Conservation (phyloP, 768 basidiomycete genomes). For the Serendipita sp. region DNA sequence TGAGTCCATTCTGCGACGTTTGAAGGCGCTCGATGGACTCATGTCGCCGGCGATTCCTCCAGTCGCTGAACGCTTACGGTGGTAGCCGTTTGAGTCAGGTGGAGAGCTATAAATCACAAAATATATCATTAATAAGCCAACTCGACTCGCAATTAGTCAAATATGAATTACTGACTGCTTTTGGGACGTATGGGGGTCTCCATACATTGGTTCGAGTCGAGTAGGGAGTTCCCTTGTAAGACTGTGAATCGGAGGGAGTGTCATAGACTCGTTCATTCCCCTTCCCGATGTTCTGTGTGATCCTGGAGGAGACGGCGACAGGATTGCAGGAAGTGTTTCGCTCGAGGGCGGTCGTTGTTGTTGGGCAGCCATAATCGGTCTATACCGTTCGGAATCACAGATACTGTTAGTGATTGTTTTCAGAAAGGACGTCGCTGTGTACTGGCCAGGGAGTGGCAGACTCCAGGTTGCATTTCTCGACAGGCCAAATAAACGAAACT, state of each 20-base stretch:
- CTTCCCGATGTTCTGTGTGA: not conserved
- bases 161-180: not conserved
- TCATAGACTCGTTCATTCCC: not conserved
- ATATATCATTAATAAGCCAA: not conserved
- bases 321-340: constrained; percentile 3
- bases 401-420: not conserved
- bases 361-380: not conserved
- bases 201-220: not conserved
- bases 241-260: not conserved
- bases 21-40: not conserved
- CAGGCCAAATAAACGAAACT: no score
- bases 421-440: not conserved
- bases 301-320: not conserved
- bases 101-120: constrained; percentile 1
- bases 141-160: not conserved
- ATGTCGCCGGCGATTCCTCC: not conserved
- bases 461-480: not conserved
- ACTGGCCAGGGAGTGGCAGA: not conserved
- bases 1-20: not conserved
- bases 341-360: not conserved
- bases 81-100: not conserved
- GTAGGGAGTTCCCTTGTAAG: not conserved
- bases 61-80: not conserved
- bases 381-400: not conserved
- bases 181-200: not conserved